Percentiles rank a stretch among this genome's conserved stretches.
phyloP scores from a whole-genome alignment of 768 basidiomycete species.

The Amanita pseudoporphyria region DNA sequence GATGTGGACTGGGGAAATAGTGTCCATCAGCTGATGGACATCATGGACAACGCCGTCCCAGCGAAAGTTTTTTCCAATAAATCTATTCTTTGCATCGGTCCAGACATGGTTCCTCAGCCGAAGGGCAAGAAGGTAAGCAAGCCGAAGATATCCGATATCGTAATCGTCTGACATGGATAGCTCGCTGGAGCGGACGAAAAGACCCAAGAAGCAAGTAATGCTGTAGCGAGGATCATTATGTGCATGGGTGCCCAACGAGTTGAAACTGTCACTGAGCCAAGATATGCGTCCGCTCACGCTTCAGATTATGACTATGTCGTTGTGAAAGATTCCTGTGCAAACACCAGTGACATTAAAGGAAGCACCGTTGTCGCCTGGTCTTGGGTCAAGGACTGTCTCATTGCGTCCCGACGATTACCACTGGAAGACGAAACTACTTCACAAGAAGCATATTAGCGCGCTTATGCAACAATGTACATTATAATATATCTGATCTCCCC shows the following conservation, averaged over 20 bases:
- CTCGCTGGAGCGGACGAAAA: slow-evolving; percentile 21
- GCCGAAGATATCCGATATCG: not conserved
- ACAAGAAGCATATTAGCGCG: slow-evolving; percentile 15
- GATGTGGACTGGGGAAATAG: slow-evolving; percentile 39
- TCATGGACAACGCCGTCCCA: slow-evolving; percentile 48
- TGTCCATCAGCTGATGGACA: slow-evolving; percentile 43
- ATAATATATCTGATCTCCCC: slow-evolving; percentile 11
- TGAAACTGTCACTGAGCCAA: slow-evolving; percentile 48
- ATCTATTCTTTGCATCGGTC: slow-evolving; percentile 51
- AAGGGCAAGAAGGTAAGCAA: slow-evolving; percentile 28
- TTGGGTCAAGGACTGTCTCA: slow-evolving; percentile 76
- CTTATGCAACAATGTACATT: not conserved
- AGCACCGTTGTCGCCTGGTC: slow-evolving; percentile 39
- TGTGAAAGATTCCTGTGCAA: slow-evolving; percentile 36
- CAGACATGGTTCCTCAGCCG: slow-evolving; percentile 41
- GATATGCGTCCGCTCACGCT: slow-evolving; percentile 27
- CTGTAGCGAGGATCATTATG: slow-evolving; percentile 57
- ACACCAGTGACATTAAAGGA: slow-evolving; percentile 18
- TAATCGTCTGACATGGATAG: slow-evolving; percentile 11
- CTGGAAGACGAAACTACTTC: slow-evolving; percentile 15
- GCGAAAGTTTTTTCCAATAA: slow-evolving; percentile 46
- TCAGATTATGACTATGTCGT: slow-evolving; percentile 52
- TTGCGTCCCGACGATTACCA: slow-evolving; percentile 34
- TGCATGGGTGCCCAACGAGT: slow-evolving; percentile 71
- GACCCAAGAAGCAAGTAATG: slow-evolving; percentile 29